phyloP scores from a whole-genome alignment of 345 rosid species.

The Populus tremula region DNA sequence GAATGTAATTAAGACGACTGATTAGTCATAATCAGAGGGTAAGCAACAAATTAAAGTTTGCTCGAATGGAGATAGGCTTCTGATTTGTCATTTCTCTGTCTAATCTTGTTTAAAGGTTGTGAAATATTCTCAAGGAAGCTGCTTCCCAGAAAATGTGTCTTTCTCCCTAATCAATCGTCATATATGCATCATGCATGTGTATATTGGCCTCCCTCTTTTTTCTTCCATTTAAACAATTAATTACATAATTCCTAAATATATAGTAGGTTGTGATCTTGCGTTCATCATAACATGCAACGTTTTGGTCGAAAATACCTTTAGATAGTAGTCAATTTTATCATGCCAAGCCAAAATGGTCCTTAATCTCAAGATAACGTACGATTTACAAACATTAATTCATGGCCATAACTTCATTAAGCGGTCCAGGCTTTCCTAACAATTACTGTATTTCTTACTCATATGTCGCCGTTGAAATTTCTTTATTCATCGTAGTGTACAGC shows the following conservation, averaged over 20 bases:
- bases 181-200: constrained; percentile 7
- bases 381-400: neutral
- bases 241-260: too few species aligned
- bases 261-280: too few species aligned
- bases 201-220: neutral
- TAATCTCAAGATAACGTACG: neutral
- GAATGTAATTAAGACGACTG: neutral
- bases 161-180: constrained; percentile 4
- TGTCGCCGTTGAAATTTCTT: neutral
- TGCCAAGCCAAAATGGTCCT: neutral
- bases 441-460: neutral
- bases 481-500: too few species aligned
- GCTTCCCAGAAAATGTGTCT: neutral
- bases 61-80: neutral
- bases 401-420: neutral
- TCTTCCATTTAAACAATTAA: neutral
- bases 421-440: neutral
- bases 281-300: too few species aligned
- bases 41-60: neutral
- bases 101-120: neutral
- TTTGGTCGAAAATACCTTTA: neutral
- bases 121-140: neutral
- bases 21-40: constrained; percentile 10
- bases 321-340: neutral
- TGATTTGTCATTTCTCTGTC: neutral